Base-by-base conservation (phyloP, 805 yeast species). In the Yamadazyma phyllophila region DNA sequence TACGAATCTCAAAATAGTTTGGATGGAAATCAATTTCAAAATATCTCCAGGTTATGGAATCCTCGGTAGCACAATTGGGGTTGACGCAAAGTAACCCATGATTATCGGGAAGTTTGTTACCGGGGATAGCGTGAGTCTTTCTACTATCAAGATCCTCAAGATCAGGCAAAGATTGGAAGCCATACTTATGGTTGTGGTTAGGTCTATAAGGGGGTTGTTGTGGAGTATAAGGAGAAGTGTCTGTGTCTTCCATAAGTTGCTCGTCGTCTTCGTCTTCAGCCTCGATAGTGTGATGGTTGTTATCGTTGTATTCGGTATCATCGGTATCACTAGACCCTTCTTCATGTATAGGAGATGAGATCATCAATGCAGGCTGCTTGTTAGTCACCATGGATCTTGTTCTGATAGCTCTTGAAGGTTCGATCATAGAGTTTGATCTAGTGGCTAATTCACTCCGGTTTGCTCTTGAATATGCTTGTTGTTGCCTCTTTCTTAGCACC, bases 141-240 rank as follows among this genome's bases (percentile, higher is more conserved):
- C 68, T 69, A 49, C 74, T 66, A 53, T 71, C 76, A 43, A 71
- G 58, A 44, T 71, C 76, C 46, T 71, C 77, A 35, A 71, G 58
- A 47, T 70, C 76, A 0, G 76, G 74, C 27, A 70, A 61, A 6
- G 74, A 59, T 39, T 69, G 73, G 48, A 69, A 69, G 13, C 44
- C 36, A n/a, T 36, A 41, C 24, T 35, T 35, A 17, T 42, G 35
- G 24, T 20, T 29, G 24, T 32, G 13, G 7, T 49, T 48, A 29
- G 49, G 54, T 45, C 59, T 60, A 52, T 68, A 69, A 6, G 73
- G 69, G 7, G 73, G 67, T 48, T 67, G 72, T 48, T 65, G 73
- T 4, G 74, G 73, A 4, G 73, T 66, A 50, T 60, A 70, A 10
- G 74, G 74, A 6, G 73, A 68, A 8, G 58, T 55, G 30, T 64